Evolutionary conservation across 257 asterid genomes (phyloP).

Genomic region (Cruciata laevipes): DNA sequence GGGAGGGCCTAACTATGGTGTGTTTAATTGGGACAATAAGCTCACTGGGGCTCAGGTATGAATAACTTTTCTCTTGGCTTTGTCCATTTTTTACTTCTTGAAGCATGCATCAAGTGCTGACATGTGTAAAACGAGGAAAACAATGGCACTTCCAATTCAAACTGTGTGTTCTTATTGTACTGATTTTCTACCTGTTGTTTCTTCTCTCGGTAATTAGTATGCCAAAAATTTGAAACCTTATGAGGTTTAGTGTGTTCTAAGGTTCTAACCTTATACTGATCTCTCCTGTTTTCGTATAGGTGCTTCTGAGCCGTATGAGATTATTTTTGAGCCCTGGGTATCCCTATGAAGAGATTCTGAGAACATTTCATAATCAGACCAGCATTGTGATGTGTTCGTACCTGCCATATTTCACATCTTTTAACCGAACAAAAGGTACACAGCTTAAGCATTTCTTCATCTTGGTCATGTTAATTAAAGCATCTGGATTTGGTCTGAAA

Average conservation of each 20-base stretch:
- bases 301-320: slow-evolving; percentile 82
- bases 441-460: background rate
- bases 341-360: slow-evolving; percentile 90
- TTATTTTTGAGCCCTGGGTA: slow-evolving; percentile 91
- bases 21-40: slow-evolving; percentile 87
- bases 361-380: slow-evolving; percentile 86
- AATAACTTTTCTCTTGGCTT: background rate
- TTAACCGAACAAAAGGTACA: slow-evolving; percentile 79
- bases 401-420: slow-evolving; percentile 71
- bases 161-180: background rate
- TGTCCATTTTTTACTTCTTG: background rate
- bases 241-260: background rate
- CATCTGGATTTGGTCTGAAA: background rate
- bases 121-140: background rate
- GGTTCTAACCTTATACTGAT: background rate
- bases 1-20: slow-evolving; percentile 95
- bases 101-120: background rate
- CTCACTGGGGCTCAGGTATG: slow-evolving; percentile 93
- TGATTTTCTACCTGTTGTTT: no score
- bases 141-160: background rate
- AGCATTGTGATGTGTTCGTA: slow-evolving; percentile 87
- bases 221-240: no score
- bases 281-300: slow-evolving; percentile 32
- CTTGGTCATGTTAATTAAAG: background rate
- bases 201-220: background rate